A percentile compares a stretch with the other conserved stretches of the same genome.
These are phyloP conservation scores for Bipolaris oryzae DNA, from an alignment of 2,329 filamentous ascomycete species.

Conservation along the genomic window DNA sequence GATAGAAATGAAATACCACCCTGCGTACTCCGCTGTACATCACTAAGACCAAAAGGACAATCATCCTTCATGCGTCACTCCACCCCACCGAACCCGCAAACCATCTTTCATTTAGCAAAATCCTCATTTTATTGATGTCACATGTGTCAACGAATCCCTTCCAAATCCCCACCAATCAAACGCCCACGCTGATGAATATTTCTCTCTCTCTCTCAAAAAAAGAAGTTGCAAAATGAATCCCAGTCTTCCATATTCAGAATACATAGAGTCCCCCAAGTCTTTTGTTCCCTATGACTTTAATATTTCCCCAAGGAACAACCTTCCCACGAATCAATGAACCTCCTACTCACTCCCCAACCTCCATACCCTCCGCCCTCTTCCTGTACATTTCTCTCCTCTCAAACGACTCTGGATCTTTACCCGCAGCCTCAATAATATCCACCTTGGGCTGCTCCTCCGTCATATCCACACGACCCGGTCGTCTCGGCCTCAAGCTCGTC, in stretches of 20 bases:
- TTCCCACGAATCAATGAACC: too few species aligned
- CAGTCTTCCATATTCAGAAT: too few species aligned
- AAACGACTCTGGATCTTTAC: slow-evolving; percentile 58
- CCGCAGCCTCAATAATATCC: slow-evolving; percentile 59
- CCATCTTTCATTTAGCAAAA: too few species aligned
- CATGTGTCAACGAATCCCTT: too few species aligned
- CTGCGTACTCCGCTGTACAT: too few species aligned
- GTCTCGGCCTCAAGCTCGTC: slow-evolving; percentile 57
- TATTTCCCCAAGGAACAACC: too few species aligned
- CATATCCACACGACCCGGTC: slow-evolving; percentile 50
- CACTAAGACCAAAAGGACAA: too few species aligned
- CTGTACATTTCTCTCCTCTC: slow-evolving; percentile 54
- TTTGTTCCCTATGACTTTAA: too few species aligned
- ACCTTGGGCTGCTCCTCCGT: slow-evolving; percentile 54
- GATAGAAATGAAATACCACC: too few species aligned
- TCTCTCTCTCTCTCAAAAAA: neutral
- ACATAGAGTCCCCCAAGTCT: too few species aligned
- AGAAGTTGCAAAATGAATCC: too few species aligned
- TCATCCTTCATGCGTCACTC: neutral
- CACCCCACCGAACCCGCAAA: neutral
- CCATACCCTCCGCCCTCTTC: slow-evolving; percentile 52
- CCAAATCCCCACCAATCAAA: neutral
- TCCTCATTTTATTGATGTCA: too few species aligned
- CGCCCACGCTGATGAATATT: slow-evolving; percentile 4
- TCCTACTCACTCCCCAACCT: slow-evolving; percentile 8